Evolutionary conservation across 139 green algal species (phyloP), one percentile per base, ranked within the genome.

Genomic region (Picocystis salinarum): DNA sequence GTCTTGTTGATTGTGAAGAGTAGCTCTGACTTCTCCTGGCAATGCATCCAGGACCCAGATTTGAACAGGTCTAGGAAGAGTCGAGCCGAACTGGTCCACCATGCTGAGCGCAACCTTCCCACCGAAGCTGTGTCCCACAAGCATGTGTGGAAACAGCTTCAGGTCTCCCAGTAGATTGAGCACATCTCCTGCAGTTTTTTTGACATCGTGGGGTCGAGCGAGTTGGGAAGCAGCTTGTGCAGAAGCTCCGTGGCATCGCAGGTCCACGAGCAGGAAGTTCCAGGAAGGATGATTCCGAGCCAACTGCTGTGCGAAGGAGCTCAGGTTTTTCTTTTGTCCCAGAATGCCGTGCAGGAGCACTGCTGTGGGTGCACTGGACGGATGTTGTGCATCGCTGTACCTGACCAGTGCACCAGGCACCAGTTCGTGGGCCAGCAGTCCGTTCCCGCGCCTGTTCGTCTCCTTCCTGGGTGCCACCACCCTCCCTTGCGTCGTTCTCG

Each of bases 321-420:
- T 46, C 57, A 94, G 69, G 63, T 96, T 96, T 9, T 67, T 67
- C 3, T 73, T 62, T 5, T 52, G 73, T 30, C 85, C 85, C 22
- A 96, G 52, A 23, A 96, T 93, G 45, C 85, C 85, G 56, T 96
- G 85, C 4, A 94, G 59, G 19, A 96, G 60, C 2, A 96, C 83
- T 0, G 70, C 75, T 0, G 85, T 96, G 4, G 85, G 85, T 3
- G 76, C n/a, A n/a, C n/a, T n/a, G n/a, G n/a, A n/a, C n/a, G n/a
- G n/a, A n/a, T n/a, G n/a, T n/a, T n/a, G n/a, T n/a, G n/a, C n/a
- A n/a, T n/a, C n/a, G n/a, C n/a, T n/a, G n/a, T n/a, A n/a, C n/a
- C n/a, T n/a, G n/a, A n/a, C n/a, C n/a, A n/a, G n/a, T n/a, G n/a
- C n/a, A n/a, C n/a, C n/a, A n/a, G n/a, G n/a, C n/a, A n/a, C n/a